A percentile compares a stretch with the other conserved stretches of the same genome.
Conservation (phyloP, 768 basidiomycete genomes). For the Cystofilobasidium ferigula region DNA sequence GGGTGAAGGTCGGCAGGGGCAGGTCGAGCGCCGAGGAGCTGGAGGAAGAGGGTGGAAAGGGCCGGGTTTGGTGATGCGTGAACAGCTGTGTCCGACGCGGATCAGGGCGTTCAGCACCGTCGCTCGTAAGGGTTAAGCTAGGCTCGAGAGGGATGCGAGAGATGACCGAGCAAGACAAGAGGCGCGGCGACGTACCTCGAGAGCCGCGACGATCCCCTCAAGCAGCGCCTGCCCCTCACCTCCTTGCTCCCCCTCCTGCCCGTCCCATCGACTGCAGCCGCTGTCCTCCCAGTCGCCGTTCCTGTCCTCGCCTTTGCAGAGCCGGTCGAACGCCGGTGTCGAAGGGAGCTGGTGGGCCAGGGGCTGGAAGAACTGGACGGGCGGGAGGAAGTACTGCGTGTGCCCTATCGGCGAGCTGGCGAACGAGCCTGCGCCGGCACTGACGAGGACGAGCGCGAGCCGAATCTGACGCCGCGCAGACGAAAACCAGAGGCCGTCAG, state of each 20-base stretch:
- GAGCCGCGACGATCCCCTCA: not conserved
- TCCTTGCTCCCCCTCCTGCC: not conserved
- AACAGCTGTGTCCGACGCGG: too few species aligned
- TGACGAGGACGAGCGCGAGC: not conserved
- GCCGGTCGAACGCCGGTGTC: not conserved
- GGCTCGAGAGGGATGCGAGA: not conserved
- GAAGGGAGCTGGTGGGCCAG: not conserved
- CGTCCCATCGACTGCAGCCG: not conserved
- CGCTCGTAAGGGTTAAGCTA: not conserved
- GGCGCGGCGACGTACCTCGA: not conserved
- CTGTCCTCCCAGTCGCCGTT: not conserved
- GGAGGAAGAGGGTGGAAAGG: not conserved
- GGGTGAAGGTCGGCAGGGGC: slow-evolving; percentile 1
- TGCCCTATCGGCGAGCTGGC: not conserved
- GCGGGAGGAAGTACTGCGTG: slow-evolving; percentile 3
- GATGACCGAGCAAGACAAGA: not conserved
- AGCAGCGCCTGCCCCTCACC: not conserved
- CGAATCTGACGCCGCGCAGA: not conserved
- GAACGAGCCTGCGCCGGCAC: not conserved
- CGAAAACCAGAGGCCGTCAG: too few species aligned
- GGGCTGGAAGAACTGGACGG: not conserved
- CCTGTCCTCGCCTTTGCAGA: not conserved
- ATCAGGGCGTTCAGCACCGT: too few species aligned
- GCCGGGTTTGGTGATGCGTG: slow-evolving; percentile 4
- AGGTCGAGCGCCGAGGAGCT: not conserved